Percentiles rank a stretch among this genome's conserved stretches.
Evolutionary conservation across 371 early-diverging fungal genomes (phyloP).

Genomic region (Batkoa obscura): DNA sequence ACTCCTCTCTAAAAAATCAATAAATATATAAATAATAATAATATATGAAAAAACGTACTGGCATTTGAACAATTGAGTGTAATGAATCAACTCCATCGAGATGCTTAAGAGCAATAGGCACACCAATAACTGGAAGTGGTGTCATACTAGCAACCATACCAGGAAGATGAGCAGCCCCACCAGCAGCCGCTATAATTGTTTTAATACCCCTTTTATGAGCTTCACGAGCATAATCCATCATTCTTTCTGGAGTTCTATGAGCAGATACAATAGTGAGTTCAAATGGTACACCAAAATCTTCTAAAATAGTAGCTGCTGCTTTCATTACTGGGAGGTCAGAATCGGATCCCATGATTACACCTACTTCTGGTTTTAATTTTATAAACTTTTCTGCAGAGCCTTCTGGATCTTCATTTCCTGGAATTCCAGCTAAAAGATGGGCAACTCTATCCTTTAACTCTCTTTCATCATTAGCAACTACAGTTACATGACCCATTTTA

Average conservation of each 20-base stretch:
- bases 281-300: constrained; percentile 77
- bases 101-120: constrained; percentile 78
- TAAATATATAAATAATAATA: background rate
- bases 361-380: constrained; percentile 51
- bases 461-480: constrained; percentile 65
- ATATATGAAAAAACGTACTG: constrained; percentile 31
- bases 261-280: constrained; percentile 89
- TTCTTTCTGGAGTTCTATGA: constrained; percentile 82
- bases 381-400: background rate
- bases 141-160: constrained; percentile 97
- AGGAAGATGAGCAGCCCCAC: constrained; percentile 94
- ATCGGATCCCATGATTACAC: constrained; percentile 95
- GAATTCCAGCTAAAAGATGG: constrained; percentile 25
- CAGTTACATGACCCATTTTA: constrained; percentile 94
- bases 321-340: constrained; percentile 89
- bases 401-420: background rate
- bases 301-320: constrained; percentile 66
- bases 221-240: constrained; percentile 73
- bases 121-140: constrained; percentile 89
- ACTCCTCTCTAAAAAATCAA: constrained; percentile 55
- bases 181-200: constrained; percentile 92
- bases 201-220: constrained; percentile 80
- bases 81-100: constrained; percentile 92
- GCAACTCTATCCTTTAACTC: constrained; percentile 37
- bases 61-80: constrained; percentile 96